Evolutionary conservation across 805 yeast species (phyloP), one percentile per base, ranked within the genome.

Genomic region (Lachancea nothofagi): DNA sequence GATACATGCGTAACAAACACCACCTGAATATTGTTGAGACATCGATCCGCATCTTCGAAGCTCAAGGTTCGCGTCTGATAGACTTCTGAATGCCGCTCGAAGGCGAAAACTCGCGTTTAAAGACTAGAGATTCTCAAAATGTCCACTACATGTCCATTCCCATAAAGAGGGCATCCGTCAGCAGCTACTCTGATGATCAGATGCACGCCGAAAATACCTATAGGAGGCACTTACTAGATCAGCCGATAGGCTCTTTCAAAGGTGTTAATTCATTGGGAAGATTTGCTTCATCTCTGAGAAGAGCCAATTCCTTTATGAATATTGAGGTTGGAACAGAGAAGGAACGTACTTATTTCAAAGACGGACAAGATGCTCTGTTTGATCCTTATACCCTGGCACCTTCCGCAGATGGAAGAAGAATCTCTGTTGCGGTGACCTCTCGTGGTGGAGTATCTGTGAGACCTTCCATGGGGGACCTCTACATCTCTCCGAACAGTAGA

Each of bases 271-370:
- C 93, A 1, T 57, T 86, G 29, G 78, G 80, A 42, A 77, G 83
- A 40, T 86, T 86, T 62, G 94, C 94, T 1, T 76, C 84, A 10
- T 85, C 95, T 0, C 77, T 72, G 54, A 74, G 78, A 28, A 72
- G 96, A 56, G 93, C 95, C 1, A 90, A 84, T 57, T 76, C 87
- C 2, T 77, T 83, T 48, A 75, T 70, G 50, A 74, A 77, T 6
- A 67, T 75, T 42, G 80, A 74, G 40, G 63, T 71, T 1, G 49
- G 59, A 26, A 44, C 64, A 3, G 59, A 55, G 8, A 48, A 53
- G 12, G 67, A 73, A 24, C 65, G 94, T 48, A 79, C 88, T 0
- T 84, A 73, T 47, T 81, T 84, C 55, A 69, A 57, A 51, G 75
- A 67, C 50, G 73, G 67, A 44, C 68, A 64, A 20, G 89, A 83